Conservation (phyloP, 805 yeast genomes). For the Candida corydali region DNA sequence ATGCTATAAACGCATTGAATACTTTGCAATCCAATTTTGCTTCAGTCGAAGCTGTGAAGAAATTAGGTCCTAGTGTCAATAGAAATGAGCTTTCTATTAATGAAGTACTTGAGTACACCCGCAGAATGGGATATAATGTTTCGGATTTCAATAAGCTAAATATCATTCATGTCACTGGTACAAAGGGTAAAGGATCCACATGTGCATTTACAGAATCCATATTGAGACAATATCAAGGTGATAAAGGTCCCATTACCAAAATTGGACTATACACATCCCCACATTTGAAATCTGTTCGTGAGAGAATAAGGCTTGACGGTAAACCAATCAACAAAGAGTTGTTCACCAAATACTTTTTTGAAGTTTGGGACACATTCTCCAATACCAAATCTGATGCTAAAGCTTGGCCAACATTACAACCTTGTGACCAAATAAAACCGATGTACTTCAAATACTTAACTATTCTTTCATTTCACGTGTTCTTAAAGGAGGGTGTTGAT, state of each 20-base stretch:
- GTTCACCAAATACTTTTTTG: constrained; percentile 88
- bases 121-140: constrained; percentile 43
- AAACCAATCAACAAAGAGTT: constrained; percentile 73
- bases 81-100: constrained; percentile 63
- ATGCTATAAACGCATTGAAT: constrained; percentile 83
- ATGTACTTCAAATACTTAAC: constrained; percentile 92
- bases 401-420: constrained; percentile 60
- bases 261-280: constrained; percentile 96
- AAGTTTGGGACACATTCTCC: constrained; percentile 83
- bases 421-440: constrained; percentile 73
- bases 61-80: constrained; percentile 58
- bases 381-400: constrained; percentile 49
- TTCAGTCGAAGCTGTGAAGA: constrained; percentile 75
- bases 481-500: constrained; percentile 82
- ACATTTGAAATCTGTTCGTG: constrained; percentile 88
- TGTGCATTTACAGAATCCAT: constrained; percentile 91
- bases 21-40: constrained; percentile 89
- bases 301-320: constrained; percentile 85
- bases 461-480: constrained; percentile 84
- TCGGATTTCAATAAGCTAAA: constrained; percentile 70
- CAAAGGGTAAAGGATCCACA: constrained; percentile 97
- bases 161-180: constrained; percentile 90
- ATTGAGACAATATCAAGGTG: constrained; percentile 50
- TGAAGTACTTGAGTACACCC: constrained; percentile 59
- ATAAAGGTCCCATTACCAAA: constrained; percentile 41